Percentiles rank a stretch among this genome's conserved stretches.
phyloP scores from a whole-genome alignment of 169 alveolate genomes.

The Hepatocystis sp. region DNA sequence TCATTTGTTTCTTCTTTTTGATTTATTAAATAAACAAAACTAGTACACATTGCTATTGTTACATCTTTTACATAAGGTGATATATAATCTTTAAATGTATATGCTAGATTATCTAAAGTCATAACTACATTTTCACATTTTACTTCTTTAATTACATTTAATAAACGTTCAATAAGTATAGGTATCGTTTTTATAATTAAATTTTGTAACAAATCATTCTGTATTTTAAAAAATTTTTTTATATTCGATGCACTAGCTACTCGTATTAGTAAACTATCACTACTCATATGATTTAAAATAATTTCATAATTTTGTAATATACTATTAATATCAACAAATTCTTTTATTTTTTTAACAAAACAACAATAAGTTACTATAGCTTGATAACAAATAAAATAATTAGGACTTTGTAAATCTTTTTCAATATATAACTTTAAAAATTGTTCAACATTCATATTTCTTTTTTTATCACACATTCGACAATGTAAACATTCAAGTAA shows the following conservation, averaged over 20 bases:
- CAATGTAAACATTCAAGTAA: constrained; percentile 42
- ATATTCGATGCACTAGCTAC: constrained; percentile 74
- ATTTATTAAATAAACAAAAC: constrained; percentile 43
- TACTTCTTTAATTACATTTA: constrained; percentile 51
- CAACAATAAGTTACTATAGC: constrained; percentile 68
- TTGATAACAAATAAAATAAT: constrained; percentile 48
- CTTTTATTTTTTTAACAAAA: constrained; percentile 30
- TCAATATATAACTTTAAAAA: constrained; percentile 60
- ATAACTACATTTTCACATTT: constrained; percentile 70
- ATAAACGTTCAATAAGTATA: constrained; percentile 42
- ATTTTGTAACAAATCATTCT: constrained; percentile 40
- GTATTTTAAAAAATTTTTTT: constrained; percentile 53
- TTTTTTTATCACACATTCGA: constrained; percentile 59
- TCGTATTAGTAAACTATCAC: constrained; percentile 26
- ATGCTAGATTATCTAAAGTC: constrained; percentile 68
- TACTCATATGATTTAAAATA: constrained; percentile 48
- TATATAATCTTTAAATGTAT: constrained; percentile 52
- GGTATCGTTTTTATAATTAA: constrained; percentile 57
- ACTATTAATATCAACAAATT: constrained; percentile 40
- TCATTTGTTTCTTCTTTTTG: constrained; percentile 60
- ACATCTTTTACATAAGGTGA: constrained; percentile 70
- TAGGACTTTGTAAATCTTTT: constrained; percentile 54
- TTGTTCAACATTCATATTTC: constrained; percentile 67
- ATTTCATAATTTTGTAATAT: constrained; percentile 31
- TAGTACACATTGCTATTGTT: constrained; percentile 39